These are phyloP conservation scores for Heliamphora exappendiculata DNA, from an alignment of 148 eudicot genomes.

Conservation along the genomic window DNA sequence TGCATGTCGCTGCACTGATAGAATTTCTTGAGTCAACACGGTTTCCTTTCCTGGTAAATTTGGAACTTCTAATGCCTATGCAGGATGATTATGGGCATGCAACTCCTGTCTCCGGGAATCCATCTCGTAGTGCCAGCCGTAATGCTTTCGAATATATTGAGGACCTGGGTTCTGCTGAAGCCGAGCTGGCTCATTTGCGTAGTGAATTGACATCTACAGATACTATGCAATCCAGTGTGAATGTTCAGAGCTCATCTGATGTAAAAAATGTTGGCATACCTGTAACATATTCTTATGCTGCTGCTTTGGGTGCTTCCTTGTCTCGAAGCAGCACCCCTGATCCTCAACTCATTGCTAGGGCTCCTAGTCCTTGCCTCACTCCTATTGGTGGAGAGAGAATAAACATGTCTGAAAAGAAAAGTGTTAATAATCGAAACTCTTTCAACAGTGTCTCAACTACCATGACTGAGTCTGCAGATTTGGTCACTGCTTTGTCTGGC, in stretches of 20 bases:
- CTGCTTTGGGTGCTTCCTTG: slow-evolving; percentile 58
- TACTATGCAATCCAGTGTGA: slow-evolving; percentile 25
- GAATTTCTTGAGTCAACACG: not conserved
- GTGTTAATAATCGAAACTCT: slow-evolving; percentile 31
- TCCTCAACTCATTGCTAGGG: slow-evolving; percentile 55
- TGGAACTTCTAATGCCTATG: not conserved
- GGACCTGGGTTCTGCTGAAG: slow-evolving; percentile 30
- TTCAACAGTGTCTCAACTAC: slow-evolving; percentile 29
- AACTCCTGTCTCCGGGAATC: slow-evolving; percentile 33
- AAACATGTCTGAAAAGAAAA: slow-evolving; percentile 40
- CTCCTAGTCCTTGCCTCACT: slow-evolving; percentile 68
- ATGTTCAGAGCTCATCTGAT: slow-evolving; percentile 28
- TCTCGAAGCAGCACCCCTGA: slow-evolving; percentile 69
- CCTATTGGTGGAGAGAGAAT: slow-evolving; percentile 52
- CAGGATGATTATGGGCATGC: slow-evolving; percentile 57
- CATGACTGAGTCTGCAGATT: slow-evolving; percentile 27
- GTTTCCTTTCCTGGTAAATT: not conserved
- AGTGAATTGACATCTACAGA: slow-evolving; percentile 37
- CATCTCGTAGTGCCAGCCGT: slow-evolving; percentile 63
- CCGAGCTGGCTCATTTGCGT: slow-evolving; percentile 39
- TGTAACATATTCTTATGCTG: slow-evolving; percentile 52
- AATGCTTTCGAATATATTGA: slow-evolving; percentile 42
- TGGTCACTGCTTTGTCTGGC: slow-evolving; percentile 52
- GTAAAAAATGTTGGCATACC: slow-evolving; percentile 28
- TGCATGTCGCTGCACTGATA: not conserved